Conservation (phyloP, 345 rosid genomes). For the Draba incana region DNA sequence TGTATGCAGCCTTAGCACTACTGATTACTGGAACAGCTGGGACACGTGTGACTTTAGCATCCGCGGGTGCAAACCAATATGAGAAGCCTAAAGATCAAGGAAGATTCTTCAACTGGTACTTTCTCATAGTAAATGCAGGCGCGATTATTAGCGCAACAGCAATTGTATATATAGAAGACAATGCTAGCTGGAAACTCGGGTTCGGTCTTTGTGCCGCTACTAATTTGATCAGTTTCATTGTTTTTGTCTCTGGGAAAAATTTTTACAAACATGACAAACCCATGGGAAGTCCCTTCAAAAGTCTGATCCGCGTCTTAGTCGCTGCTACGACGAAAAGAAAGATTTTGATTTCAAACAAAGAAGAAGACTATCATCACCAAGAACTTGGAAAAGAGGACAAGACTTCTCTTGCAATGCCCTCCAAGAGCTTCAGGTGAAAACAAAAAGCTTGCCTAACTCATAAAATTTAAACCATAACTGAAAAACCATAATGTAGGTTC, state of each 20-base stretch:
- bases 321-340: constrained; percentile 51
- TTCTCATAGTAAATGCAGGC: constrained; percentile 37
- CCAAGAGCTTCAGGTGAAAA: constrained; percentile 40
- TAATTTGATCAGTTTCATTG: constrained; percentile 40
- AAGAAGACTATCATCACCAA: constrained; percentile 45
- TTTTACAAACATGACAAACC: constrained; percentile 45
- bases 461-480: neutral
- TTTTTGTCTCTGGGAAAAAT: constrained; percentile 47
- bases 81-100: constrained; percentile 43
- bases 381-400: neutral
- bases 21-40: constrained; percentile 43
- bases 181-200: constrained; percentile 57
- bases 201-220: constrained; percentile 46
- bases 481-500: neutral
- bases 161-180: constrained; percentile 51
- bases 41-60: constrained; percentile 43
- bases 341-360: constrained; percentile 31
- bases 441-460: neutral
- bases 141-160: constrained; percentile 37
- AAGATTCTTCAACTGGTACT: constrained; percentile 56
- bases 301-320: constrained; percentile 49
- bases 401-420: constrained; percentile 19
- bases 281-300: constrained; percentile 52
- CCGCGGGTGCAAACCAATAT: constrained; percentile 59
- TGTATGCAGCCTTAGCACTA: constrained; percentile 48